Base-by-base conservation (phyloP, 805 yeast genomes). In the Priceomyces medius region DNA sequence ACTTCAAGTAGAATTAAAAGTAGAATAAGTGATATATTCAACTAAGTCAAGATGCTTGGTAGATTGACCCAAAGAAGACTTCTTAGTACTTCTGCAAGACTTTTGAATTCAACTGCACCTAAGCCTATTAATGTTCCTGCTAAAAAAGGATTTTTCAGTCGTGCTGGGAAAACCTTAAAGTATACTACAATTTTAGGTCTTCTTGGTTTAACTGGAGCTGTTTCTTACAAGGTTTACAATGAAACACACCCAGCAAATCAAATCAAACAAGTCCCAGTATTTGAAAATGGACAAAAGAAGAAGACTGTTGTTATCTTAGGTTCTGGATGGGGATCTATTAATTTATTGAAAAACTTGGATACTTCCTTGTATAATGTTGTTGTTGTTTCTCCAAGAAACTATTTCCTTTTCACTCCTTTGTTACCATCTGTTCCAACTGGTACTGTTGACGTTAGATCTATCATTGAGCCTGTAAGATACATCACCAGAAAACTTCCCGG, bases 391-490 rank as follows among this genome's bases (percentile, higher is more conserved):
- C 97, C 98, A 48, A 81, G 97, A 72, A 91, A 90, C 74, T 91
- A 88, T 74, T 89, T 90, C 70, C 74, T 90, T 55, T 90, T 91
- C 76, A 90, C 98, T 43, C 97, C 98, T n/a, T 73, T 90, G 61
- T 75, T 90, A 55, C 97, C 98, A 35, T 86, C 96, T 19, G 86
- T 91, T 52, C 95, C 97, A 43, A 90, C 96, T 28, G 97, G 97
- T 49, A 86, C 96, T 38, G 81, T 88, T 45, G 96, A 88, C 57
- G 66, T 79, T 50, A 87, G 93, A 64, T 90, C 97, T 18, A 90
- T 90, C 59, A 85, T 88, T 67, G 97, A 90, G 64, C 96, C 97
- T 23, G 88, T 91, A 41, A 80, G 96, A 66, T 74, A 86, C 40
- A 84, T 90, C 56, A 84, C 93, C 44, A 83, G 96, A 70, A 76